A percentile compares a stretch with the other conserved stretches of the same genome.
phyloP scores from a whole-genome alignment of 2,329 filamentous ascomycete species.

The Fusarium sp. region DNA sequence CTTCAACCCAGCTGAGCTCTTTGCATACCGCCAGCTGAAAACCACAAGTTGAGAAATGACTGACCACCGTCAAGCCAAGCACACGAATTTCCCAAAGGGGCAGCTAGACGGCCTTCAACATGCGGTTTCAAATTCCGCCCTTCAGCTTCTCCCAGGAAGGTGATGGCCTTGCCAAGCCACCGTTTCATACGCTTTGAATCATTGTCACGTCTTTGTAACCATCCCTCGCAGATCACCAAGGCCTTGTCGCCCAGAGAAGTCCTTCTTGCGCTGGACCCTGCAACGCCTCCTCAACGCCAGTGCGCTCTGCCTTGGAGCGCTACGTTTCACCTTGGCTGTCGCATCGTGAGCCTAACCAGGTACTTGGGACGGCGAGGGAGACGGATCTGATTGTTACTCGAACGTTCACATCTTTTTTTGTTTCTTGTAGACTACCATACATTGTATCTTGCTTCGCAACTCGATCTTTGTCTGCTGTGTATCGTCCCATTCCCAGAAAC shows the following conservation, averaged over 20 bases:
- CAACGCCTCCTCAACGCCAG: slow-evolving; percentile 10
- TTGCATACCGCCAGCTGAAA: slow-evolving; percentile 36
- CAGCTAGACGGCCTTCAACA: slow-evolving; percentile 7
- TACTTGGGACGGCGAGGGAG: slow-evolving; percentile 2
- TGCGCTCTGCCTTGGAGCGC: slow-evolving; percentile 1
- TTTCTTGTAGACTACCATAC: slow-evolving; percentile 9
- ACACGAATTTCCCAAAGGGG: slow-evolving; percentile 43
- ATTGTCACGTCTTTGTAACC: slow-evolving; percentile 1
- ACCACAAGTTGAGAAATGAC: slow-evolving; percentile 16
- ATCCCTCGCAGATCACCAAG: slow-evolving; percentile 20
- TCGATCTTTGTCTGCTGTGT: slow-evolving; percentile 15
- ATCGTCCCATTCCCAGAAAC: slow-evolving; percentile 12
- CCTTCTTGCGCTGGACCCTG: slow-evolving; percentile 12
- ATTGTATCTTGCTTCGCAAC: slow-evolving; percentile 20
- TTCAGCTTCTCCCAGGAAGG: not conserved
- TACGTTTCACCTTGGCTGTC: slow-evolving; percentile 24
- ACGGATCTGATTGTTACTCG: not conserved
- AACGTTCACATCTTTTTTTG: slow-evolving; percentile 28
- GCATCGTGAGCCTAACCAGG: slow-evolving; percentile 10
- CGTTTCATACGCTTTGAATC: slow-evolving; percentile 4
- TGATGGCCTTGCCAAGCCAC: slow-evolving; percentile 6
- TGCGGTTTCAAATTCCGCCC: slow-evolving; percentile 33
- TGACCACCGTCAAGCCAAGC: slow-evolving; percentile 8
- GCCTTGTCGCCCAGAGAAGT: not conserved
- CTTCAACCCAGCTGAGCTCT: slow-evolving; percentile 26